phyloP scores from a whole-genome alignment of 305 asterid genomes.

The Plantago coronopus region DNA sequence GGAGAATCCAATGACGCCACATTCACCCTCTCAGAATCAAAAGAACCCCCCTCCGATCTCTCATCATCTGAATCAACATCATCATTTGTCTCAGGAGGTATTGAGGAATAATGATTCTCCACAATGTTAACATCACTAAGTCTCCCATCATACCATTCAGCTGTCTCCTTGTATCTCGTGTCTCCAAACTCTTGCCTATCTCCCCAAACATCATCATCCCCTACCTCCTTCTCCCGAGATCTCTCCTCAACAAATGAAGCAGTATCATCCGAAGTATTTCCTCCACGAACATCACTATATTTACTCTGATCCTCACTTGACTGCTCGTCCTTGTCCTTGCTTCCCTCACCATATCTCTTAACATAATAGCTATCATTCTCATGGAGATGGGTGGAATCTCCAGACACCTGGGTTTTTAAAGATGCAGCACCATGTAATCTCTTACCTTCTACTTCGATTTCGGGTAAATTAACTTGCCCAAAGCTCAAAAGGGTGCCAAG shows the following conservation, averaged over 20 bases:
- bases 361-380: slow-evolving; percentile 44
- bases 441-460: slow-evolving; percentile 54
- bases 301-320: slow-evolving; percentile 22
- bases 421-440: slow-evolving; percentile 34
- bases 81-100: slow-evolving; percentile 29
- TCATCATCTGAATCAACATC: slow-evolving; percentile 54
- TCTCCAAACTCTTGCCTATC: slow-evolving; percentile 29
- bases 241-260: slow-evolving; percentile 29
- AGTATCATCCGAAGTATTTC: slow-evolving; percentile 26
- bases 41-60: slow-evolving; percentile 57
- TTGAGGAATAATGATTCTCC: slow-evolving; percentile 37
- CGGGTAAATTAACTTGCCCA: slow-evolving; percentile 68
- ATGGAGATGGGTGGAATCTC: slow-evolving; percentile 42
- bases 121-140: slow-evolving; percentile 31
- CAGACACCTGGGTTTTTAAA: slow-evolving; percentile 37
- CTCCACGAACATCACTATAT: slow-evolving; percentile 30
- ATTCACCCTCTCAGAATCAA: slow-evolving; percentile 71
- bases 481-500: slow-evolving; percentile 77
- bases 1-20: slow-evolving; percentile 70
- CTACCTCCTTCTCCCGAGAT: slow-evolving; percentile 2
- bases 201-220: slow-evolving; percentile 30
- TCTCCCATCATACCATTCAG: slow-evolving; percentile 37
- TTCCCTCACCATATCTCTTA: slow-evolving; percentile 38
- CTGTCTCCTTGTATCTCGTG: slow-evolving; percentile 25
- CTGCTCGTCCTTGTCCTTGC: slow-evolving; percentile 27